phyloP scores from a whole-genome alignment of 1,284 basidiomycete species.

The Taiwanofungus camphoratus region DNA sequence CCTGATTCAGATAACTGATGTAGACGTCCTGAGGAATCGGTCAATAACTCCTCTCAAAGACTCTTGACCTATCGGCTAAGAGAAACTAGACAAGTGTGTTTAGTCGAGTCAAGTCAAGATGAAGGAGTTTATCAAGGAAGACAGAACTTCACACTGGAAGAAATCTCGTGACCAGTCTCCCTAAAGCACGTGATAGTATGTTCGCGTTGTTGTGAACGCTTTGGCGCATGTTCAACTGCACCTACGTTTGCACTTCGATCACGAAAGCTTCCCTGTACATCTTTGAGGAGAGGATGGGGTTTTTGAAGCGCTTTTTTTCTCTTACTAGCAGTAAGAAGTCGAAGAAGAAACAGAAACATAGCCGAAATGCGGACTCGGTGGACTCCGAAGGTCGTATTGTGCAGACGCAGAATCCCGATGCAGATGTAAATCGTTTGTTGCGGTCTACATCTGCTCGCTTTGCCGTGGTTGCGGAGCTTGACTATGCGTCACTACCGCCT shows the following conservation, averaged over 20 bases:
- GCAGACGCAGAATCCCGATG: slow-evolving; percentile 19
- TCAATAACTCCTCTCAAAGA: no score
- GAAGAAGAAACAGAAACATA: slow-evolving; percentile 34
- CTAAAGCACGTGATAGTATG: no score
- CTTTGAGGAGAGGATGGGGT: slow-evolving; percentile 55
- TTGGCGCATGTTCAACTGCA: slow-evolving; percentile 41
- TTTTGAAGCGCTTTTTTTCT: slow-evolving; percentile 67
- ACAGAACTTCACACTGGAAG: no score
- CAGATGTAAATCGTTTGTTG: slow-evolving; percentile 50
- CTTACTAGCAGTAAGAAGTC: slow-evolving; percentile 60
- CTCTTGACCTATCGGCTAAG: no score
- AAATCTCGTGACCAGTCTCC: no score
- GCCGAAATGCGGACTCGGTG: slow-evolving; percentile 7
- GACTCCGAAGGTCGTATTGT: slow-evolving; percentile 24
- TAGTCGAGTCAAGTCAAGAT: no score
- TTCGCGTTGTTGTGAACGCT: slow-evolving; percentile 29
- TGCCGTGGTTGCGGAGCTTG: slow-evolving; percentile 47
- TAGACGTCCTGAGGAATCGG: no score
- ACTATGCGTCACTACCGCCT: slow-evolving; percentile 54
- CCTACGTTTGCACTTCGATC: slow-evolving; percentile 6
- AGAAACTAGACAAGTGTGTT: no score
- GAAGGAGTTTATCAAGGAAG: no score
- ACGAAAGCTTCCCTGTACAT: slow-evolving; percentile 4
- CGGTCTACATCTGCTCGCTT: slow-evolving; percentile 68
- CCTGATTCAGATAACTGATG: no score